phyloP scores from a whole-genome alignment of 1,139 yeast genomes.

The Suhomyces kunorum region DNA sequence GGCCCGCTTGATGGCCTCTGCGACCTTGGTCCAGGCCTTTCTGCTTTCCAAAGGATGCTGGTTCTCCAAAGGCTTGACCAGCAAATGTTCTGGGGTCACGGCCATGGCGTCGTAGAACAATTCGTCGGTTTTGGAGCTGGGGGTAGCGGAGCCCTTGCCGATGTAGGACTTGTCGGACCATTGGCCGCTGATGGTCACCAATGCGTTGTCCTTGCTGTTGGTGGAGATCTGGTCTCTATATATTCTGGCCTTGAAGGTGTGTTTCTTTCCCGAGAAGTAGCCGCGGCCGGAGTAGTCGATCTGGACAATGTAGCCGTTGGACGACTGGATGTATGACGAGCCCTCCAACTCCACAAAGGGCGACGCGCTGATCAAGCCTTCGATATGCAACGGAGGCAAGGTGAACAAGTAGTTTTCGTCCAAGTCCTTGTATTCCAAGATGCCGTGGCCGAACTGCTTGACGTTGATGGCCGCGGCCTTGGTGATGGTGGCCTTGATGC shows the following conservation, averaged over 20 bases:
- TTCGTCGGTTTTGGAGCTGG: conserved; percentile 41
- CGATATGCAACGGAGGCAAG: conserved; percentile 94
- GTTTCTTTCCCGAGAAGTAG: conserved; percentile 94
- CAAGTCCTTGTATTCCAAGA: conserved; percentile 59
- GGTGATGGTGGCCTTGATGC: conserved; percentile 80
- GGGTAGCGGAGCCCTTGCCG: conserved; percentile 42
- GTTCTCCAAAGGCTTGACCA: conserved; percentile 76
- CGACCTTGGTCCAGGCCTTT: conserved; percentile 83
- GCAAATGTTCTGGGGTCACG: conserved; percentile 52
- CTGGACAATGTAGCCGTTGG: conserved; percentile 72
- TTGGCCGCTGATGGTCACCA: conserved; percentile 83
- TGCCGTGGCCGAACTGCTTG: conserved; percentile 89
- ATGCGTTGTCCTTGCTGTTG: conserved; percentile 57
- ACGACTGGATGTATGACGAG: conserved; percentile 74
- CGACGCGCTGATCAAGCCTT: conserved; percentile 85
- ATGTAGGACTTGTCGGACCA: conserved; percentile 80
- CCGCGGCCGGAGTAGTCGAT: conserved; percentile 91
- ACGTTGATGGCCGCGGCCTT: conserved; percentile 77
- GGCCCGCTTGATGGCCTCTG: conserved; percentile 76
- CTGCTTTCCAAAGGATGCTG: conserved; percentile 79
- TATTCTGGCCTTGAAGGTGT: conserved; percentile 83
- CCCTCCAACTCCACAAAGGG: conserved; percentile 93
- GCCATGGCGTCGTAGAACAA: conserved; percentile 71
- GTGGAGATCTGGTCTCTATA: conserved; percentile 55
- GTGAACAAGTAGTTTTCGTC: conserved; percentile 77